phyloP scores from a whole-genome alignment of 352 stramenopile species.

The Pythium apleroticum region DNA sequence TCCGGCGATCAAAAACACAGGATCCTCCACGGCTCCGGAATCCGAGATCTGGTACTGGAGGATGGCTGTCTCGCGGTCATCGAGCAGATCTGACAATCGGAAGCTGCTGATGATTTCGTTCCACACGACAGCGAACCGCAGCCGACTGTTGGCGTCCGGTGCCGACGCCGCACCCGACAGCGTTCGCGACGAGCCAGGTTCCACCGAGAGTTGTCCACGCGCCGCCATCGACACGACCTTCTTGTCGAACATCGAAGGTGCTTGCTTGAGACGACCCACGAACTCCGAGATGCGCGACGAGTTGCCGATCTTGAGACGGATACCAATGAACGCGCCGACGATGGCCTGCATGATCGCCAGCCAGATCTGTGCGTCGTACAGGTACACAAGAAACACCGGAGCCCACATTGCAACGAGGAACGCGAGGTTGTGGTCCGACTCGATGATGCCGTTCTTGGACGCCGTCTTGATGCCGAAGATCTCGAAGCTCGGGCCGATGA shows the following conservation, averaged over 20 bases:
- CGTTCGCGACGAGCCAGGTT: conserved; percentile 38
- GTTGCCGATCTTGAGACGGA: conserved; percentile 81
- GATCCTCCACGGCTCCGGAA: conserved; percentile 75
- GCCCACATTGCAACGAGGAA: conserved; percentile 80
- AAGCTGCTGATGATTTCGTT: conserved; percentile 91
- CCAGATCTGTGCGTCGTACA: conserved; percentile 89
- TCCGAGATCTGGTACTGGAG: conserved; percentile 89
- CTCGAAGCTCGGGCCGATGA: conserved; percentile 96
- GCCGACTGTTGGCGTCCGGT: conserved; percentile 71
- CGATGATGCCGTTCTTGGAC: conserved; percentile 55
- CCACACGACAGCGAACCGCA: conserved; percentile 88
- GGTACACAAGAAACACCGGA: conserved; percentile 80
- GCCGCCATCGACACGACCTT: conserved; percentile 77
- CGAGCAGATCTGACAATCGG: conserved; percentile 80
- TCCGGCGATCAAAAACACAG: conserved; percentile 85
- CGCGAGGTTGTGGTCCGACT: conserved; percentile 79
- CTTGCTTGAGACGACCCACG: conserved; percentile 57
- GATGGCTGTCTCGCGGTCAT: conserved; percentile 86
- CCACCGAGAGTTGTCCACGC: conserved; percentile 62
- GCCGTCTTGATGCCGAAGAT: conserved; percentile 85
- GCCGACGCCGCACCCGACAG: conserved; percentile 53
- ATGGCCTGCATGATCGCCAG: conserved; percentile 81
- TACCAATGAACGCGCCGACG: conserved; percentile 71
- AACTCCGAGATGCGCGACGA: conserved; percentile 79
- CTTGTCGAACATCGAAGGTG: conserved; percentile 69